Conservation (phyloP, 768 basidiomycete genomes). For the Lentinula edodes region DNA sequence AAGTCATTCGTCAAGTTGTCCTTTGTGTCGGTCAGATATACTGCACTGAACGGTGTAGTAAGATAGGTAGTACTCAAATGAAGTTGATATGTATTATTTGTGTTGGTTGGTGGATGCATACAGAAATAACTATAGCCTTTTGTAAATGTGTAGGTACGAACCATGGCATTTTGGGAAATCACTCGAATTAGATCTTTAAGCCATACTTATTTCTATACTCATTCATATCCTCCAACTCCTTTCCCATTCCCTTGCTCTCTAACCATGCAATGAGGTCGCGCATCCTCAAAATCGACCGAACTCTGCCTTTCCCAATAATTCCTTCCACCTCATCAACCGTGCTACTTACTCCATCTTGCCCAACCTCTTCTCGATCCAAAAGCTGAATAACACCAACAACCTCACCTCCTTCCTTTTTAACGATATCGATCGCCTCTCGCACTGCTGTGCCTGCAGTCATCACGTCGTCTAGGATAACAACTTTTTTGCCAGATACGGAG, state of each 20-base stretch:
- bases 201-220: conserved; percentile 75
- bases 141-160: too few species aligned
- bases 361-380: conserved; percentile 84
- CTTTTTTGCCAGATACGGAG: conserved; percentile 69
- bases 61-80: background rate
- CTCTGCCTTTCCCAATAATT: conserved; percentile 60
- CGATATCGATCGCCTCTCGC: conserved; percentile 73
- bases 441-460: conserved; percentile 92
- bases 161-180: too few species aligned
- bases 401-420: conserved; percentile 63
- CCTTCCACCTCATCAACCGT: conserved; percentile 81
- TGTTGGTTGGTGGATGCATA: too few species aligned
- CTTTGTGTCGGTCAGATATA: conserved; percentile 84
- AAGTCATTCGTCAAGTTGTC: conserved; percentile 88
- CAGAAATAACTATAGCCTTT: too few species aligned
- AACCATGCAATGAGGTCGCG: conserved; percentile 82
- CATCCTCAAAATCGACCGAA: conserved; percentile 81
- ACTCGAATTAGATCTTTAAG: conserved; percentile 31
- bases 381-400: conserved; percentile 87
- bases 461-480: conserved; percentile 93
- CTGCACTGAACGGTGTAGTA: conserved; percentile 19
- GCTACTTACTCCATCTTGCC: conserved; percentile 58
- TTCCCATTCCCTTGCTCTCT: conserved; percentile 56
- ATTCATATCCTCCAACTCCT: conserved; percentile 67
- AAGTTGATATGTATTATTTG: too few species aligned